Base-by-base conservation (phyloP, 2,329 filamentous ascomycete species). In the Leptographium flavum region DNA sequence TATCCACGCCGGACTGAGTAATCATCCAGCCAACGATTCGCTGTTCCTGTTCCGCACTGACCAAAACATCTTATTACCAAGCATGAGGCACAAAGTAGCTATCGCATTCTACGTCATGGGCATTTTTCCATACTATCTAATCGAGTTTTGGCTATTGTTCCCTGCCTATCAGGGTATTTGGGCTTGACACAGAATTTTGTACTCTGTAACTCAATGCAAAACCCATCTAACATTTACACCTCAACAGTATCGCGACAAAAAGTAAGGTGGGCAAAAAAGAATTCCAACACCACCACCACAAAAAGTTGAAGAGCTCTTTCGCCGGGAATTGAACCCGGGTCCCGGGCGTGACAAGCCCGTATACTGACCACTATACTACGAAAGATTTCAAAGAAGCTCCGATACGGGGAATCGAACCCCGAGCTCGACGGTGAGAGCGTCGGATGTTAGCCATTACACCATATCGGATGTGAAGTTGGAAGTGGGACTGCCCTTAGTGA, bases 331-430 rank as follows among this genome's bases (percentile, higher is more conserved):
- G 41, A 43, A 43, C 41, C 41, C 41, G 41, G 41, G 41, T 43
- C 41, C 41, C 41, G 41, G 41, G 41, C 41, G 41, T 43, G 41
- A 43, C 41, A 43, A 43, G 41, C 41, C 41, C 41, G 41, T 43
- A 43, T 43, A 43, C 41, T 43, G 41, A 43, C 41, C 41, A 43
- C 41, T 43, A 43, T 43, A 43, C 41, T 43, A 43, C 41, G 33
- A 43, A 30, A 43, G 41, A 43, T 42, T 23, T 5, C 22, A 44
- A 45, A 33, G 19, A 39, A 38, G 15, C 36, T 45, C 43, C 43
- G 43, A 45, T 39, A 45, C 43, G 43, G 43, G 43, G 43, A 45
- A 45, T 45, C 43, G 43, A 45, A 45, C 43, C 43, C 43, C 43
- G 43, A 28, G 43, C 43, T 45, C 27, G 43, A 39, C 43, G 43